Conservation (phyloP, 768 basidiomycete species). For the Baorangia bicolor region DNA sequence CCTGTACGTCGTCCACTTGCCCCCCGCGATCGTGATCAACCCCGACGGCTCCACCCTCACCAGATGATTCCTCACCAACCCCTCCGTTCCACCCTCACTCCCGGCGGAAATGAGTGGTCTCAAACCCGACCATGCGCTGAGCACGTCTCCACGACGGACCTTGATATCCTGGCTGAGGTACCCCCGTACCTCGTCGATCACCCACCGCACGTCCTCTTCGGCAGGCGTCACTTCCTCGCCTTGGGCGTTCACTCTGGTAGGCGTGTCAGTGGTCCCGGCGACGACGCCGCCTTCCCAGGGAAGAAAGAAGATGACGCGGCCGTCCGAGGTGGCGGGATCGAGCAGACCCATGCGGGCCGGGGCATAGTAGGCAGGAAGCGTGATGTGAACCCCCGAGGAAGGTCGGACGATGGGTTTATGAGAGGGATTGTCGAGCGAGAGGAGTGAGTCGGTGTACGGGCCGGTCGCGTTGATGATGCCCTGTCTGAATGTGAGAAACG, state of each 20-base stretch:
- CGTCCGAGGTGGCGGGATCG: constrained; percentile 93
- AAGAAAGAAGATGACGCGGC: constrained; percentile 97
- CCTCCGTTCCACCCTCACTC: constrained; percentile 70
- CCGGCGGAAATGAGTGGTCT: constrained; percentile 89
- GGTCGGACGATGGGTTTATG: constrained; percentile 90
- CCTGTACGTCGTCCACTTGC: constrained; percentile 98
- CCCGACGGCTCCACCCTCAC: constrained; percentile 80
- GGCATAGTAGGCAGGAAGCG: constrained; percentile 95
- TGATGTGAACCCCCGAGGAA: constrained; percentile 93
- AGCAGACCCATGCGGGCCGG: constrained; percentile 93
- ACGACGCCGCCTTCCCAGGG: constrained; percentile 99
- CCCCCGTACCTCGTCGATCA: constrained; percentile 86
- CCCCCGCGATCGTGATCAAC: constrained; percentile 91
- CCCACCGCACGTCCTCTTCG: constrained; percentile 97
- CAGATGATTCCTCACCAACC: constrained; percentile 91
- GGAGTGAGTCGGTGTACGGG: constrained; percentile 85
- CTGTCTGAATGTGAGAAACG: constrained; percentile 33
- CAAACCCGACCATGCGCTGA: constrained; percentile 93
- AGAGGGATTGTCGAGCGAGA: constrained; percentile 72
- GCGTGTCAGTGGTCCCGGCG: constrained; percentile 93
- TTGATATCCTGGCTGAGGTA: constrained; percentile 93
- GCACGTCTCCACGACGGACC: constrained; percentile 90
- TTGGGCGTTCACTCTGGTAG: constrained; percentile 57
- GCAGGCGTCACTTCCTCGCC: constrained; percentile 69
- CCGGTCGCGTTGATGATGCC: constrained; percentile 97